Evolutionary conservation across 139 green algal species (phyloP), one percentile per base, ranked within the genome.

Genomic region (Chlorella vulgaris): DNA sequence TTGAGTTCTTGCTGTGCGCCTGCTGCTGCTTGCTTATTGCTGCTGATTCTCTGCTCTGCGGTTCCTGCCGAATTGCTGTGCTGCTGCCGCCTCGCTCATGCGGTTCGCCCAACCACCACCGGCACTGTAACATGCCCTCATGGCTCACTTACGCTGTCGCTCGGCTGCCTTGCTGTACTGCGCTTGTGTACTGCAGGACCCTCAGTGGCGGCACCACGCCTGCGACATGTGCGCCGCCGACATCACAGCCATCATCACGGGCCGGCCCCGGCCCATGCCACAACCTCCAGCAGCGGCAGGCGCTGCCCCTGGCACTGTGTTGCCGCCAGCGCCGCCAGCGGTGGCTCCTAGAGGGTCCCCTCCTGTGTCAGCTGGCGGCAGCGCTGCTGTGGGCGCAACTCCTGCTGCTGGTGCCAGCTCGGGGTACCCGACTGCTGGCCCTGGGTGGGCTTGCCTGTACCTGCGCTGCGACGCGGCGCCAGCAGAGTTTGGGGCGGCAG

Each of bases 371-470:
- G 74, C 74, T 60, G 28, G 21, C 38, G 26, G 53, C 74, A 8
- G 38, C 21, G 24, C 47, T n/a, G 50, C 31, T 50, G 1, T 7
- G 36, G 38, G 7, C 33, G 63, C 63, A 24, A 33, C 33, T 33
- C n/a, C 63, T 3, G 35, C 43, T 10, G 22, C 66, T n/a, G 24
- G 13, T 21, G 22, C 36, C 7, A 26, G 38, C 21, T 24, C 36
- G 18, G 19, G 29, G 50, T 84, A 55, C 55, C 55, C 79, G 19
- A 31, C n/a, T 2, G 19, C 28, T 3, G 68, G 68, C 53, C 36
- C 51, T 4, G 53, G 55, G 22, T 84, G 71, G 36, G 28, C 71
- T 21, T 79, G 79, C 55, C 69, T 79, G 15, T 84, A 79, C 29
- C 29, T 76, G 24, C 24, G 70, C 50, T 78, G 79, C 29, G 53